A percentile compares a stretch with the other conserved stretches of the same genome.
These are phyloP conservation scores for Metschnikowia matae DNA, from an alignment of 805 yeast species.

Conservation along the genomic window DNA sequence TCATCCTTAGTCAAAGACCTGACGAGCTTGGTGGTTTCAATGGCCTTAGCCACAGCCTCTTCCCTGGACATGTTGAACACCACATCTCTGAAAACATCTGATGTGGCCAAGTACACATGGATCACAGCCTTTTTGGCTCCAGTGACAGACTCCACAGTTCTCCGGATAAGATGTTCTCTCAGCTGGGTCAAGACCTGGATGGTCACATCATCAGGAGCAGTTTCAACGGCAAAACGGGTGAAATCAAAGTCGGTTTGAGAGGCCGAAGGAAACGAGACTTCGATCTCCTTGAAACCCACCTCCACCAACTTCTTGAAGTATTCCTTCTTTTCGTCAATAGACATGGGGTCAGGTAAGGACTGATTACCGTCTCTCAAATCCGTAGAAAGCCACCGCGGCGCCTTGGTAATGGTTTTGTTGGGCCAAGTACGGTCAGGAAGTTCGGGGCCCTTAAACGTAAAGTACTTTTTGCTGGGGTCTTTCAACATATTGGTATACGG, in stretches of 20 bases:
- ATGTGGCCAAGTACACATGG: conserved; percentile 73
- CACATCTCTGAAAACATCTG: conserved; percentile 69
- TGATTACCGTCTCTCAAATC: conserved; percentile 82
- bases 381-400: conserved; percentile 79
- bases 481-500: conserved; percentile 48
- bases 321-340: conserved; percentile 66
- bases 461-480: conserved; percentile 65
- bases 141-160: conserved; percentile 68
- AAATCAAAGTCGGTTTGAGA: conserved; percentile 81
- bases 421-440: conserved; percentile 73
- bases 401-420: conserved; percentile 55
- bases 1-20: conserved; percentile 71
- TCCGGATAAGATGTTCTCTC: conserved; percentile 67
- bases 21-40: conserved; percentile 65
- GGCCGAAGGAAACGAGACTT: conserved; percentile 77
- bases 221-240: conserved; percentile 74
- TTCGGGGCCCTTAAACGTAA: conserved; percentile 49
- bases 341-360: conserved; percentile 80
- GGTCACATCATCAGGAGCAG: conserved; percentile 70
- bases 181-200: conserved; percentile 74
- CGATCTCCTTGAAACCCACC: conserved; percentile 76
- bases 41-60: conserved; percentile 66
- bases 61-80: conserved; percentile 69
- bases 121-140: conserved; percentile 73
- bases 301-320: conserved; percentile 70